Base-by-base conservation (phyloP, 352 stramenopile genomes). In the Globisporangium abappressorium region DNA sequence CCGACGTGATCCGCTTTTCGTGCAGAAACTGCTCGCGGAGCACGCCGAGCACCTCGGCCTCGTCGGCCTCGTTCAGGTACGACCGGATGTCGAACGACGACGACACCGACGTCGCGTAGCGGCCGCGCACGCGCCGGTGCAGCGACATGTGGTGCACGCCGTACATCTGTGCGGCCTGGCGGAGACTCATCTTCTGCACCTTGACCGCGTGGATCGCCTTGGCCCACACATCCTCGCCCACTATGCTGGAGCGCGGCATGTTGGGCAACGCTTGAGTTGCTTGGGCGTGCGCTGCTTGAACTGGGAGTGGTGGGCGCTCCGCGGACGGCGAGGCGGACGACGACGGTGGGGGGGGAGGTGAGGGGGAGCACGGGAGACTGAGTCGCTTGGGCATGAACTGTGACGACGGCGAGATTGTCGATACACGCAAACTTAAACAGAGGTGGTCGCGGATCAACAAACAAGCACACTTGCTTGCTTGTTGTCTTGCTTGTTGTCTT, bases 91-190 rank as follows among this genome's bases (percentile, higher is more conserved):
- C 68, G 38, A 72, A 78, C 22, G 36, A 54, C n/a, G 58, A 24
- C n/a, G 34, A 12, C 11, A 53, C 18, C 1, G 65, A 62, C 3
- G 24, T 57, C 15, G 58, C 36, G 30, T 71, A 71, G 11, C 58
- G 66, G 9, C 66, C 66, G 14, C 66, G 66, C 20, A 71, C 66
- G 58, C 66, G 66, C 6, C 66, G 66, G 43, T 81, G 73, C 4
- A 84, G 65, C 33, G 74, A 78, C 77, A 82, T 83, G 70, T 81
- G 71, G 61, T 83, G 76, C 49, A 83, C 76, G 57, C 76, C 76
- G 64, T 80, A 83, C 33, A 75, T 56, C 43, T 83, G 74, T 22
- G 77, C 74, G 3, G 74, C 74, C 14, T 69, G 71, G 20, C 77
- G 72, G 14, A 82, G 67, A 65, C 77, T 80, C 72, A 84, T 79